Base-by-base conservation (phyloP, 2,329 filamentous ascomycete species). In the Stagonosporopsis tanaceti region DNA sequence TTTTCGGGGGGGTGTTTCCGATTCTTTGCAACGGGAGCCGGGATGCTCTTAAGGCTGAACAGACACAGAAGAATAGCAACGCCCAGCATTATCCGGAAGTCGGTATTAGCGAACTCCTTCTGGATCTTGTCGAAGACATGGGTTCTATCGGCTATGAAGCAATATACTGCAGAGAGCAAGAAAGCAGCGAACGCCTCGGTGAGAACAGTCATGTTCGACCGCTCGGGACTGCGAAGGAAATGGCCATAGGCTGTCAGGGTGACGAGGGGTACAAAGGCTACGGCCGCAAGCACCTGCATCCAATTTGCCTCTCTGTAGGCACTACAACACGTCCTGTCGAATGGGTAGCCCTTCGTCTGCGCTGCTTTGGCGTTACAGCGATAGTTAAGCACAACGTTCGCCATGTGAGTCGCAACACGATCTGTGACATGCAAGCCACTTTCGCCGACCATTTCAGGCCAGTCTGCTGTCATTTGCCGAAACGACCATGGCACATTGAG, bases 81-180 rank as follows among this genome's bases (percentile, higher is more conserved):
- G n/a, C 55, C 58, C 45, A 67, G 71, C 27, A 76, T 65, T 48
- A 60, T 55, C 27, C 72, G 46, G 58, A 80, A 78, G 24, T 77
- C 71, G 47, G 59, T 60, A 39, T 59, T 55, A 20, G 73, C 64
- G 59, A 80, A 82, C 42, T 80, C 73, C 61, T 83, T 85, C 12
- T 82, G 77, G 2, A 75, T 69, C 65, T 87, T 86, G 53, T 81
- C 76, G 64, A 87, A 81, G 1, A 83, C 62, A 32, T 82, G 79
- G 2, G 82, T 84, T 17, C 85, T 78, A 65, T 88, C 86, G 15
- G 83, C 79, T 22, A 82, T 71, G 69, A 80, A 85, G 70, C 82
- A 85, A 68, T 80, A 84, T 2, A 51, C 50, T 14, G 32, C 45
- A 15, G 45, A 45, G 17, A 57, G 54, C 20, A 48, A n/a, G 11